Evolutionary conservation across 139 green algal species (phyloP).

Genomic region (Protoeuglena noctilucae): DNA sequence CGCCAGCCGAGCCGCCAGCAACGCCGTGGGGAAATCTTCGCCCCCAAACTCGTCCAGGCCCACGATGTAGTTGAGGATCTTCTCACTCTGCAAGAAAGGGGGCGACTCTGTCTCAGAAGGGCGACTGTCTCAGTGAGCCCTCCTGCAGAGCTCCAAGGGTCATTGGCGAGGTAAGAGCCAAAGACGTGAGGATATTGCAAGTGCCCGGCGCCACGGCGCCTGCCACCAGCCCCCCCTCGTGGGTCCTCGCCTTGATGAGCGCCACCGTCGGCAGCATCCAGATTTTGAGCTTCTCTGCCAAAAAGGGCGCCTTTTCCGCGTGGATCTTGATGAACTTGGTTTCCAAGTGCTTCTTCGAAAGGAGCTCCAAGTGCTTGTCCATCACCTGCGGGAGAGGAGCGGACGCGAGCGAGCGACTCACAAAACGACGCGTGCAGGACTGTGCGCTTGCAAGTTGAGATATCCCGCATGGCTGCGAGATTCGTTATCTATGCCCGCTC

Average conservation of each 20-base stretch:
- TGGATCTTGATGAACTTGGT: constrained; percentile 85
- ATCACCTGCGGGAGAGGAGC: constrained; percentile 24
- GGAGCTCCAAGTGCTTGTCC: constrained; percentile 58
- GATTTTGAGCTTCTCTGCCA: constrained; percentile 37
- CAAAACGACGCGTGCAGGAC: not conserved
- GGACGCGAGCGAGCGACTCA: constrained; percentile 4
- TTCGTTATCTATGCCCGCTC: constrained; percentile 5
- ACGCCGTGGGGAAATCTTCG: constrained; percentile 34
- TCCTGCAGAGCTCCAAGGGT: no score
- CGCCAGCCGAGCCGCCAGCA: constrained; percentile 30
- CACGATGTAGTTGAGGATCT: constrained; percentile 38
- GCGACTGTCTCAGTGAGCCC: no score
- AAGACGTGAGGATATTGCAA: no score
- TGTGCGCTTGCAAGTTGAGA: not conserved
- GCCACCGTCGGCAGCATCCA: no score
- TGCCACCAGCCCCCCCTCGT: no score
- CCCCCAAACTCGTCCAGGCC: constrained; percentile 45
- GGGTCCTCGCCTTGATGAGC: not conserved
- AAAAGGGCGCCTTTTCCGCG: constrained; percentile 85
- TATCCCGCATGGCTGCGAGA: not conserved
- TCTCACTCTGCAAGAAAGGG: constrained; percentile 3
- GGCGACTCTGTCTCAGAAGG: no score
- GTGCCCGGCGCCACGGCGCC: not conserved
- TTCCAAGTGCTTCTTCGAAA: constrained; percentile 62
- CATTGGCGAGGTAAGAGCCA: no score